Evolutionary conservation across 495 filamentous ascomycete species (phyloP).

Genomic region (Penicillium riverlandense): DNA sequence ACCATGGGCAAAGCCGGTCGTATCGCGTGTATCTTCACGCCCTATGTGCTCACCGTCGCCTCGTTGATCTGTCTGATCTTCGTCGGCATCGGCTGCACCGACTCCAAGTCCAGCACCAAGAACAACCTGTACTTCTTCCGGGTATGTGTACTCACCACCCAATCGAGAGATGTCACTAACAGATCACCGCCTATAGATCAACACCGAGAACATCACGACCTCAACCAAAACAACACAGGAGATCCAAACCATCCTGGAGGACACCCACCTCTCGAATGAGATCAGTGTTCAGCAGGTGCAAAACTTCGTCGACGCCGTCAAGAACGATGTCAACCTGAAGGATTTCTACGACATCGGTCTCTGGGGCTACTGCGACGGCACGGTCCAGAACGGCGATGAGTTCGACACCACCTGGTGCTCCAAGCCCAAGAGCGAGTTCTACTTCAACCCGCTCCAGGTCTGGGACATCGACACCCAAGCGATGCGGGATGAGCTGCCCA

Average conservation of each 20-base stretch:
- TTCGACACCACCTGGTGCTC: slow-evolving; percentile 45
- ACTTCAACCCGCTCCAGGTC: slow-evolving; percentile 63
- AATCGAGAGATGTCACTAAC: background rate
- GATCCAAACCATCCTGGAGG: slow-evolving; percentile 17
- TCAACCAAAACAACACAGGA: slow-evolving; percentile 13
- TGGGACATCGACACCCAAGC: slow-evolving; percentile 53
- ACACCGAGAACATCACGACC: slow-evolving; percentile 32
- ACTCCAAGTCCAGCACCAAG: slow-evolving; percentile 45
- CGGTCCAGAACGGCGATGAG: slow-evolving; percentile 38
- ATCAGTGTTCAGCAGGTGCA: slow-evolving; percentile 23
- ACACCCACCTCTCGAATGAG: slow-evolving; percentile 18
- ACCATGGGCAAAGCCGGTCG: slow-evolving; percentile 69
- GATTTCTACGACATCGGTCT: slow-evolving; percentile 78
- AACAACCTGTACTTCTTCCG: slow-evolving; percentile 65
- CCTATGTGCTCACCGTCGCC: slow-evolving; percentile 66
- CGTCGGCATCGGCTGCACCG: slow-evolving; percentile 64
- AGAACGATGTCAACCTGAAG: slow-evolving; percentile 50
- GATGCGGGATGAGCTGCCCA: slow-evolving; percentile 53
- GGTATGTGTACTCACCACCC: slow-evolving; percentile 31
- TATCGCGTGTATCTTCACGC: slow-evolving; percentile 72
- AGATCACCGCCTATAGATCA: slow-evolving; percentile 22
- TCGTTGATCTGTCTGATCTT: slow-evolving; percentile 67
- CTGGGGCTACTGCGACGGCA: slow-evolving; percentile 78
- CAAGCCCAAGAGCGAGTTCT: slow-evolving; percentile 55
- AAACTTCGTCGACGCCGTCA: slow-evolving; percentile 22